Conservation (phyloP, 352 stramenopile genomes). For the Paralagenidium karlingii region DNA sequence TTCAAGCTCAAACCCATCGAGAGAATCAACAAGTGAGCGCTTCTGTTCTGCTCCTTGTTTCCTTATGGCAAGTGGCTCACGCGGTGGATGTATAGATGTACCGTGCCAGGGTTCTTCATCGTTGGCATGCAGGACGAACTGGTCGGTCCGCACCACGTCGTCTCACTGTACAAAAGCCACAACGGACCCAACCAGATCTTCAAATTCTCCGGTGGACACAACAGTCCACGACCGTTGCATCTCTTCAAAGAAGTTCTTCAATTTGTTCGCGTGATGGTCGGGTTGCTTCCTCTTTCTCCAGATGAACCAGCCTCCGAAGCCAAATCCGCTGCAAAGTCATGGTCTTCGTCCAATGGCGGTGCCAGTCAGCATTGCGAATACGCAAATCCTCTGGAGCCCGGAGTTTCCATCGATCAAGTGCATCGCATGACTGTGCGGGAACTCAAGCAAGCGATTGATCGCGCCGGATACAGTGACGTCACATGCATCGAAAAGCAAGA, state of each 20-base stretch:
- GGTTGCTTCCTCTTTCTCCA: slow-evolving; percentile 41
- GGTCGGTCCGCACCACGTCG: slow-evolving; percentile 59
- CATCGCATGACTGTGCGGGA: slow-evolving; percentile 66
- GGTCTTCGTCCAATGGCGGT: background rate
- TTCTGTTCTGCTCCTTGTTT: background rate
- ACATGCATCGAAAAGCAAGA: slow-evolving; percentile 75
- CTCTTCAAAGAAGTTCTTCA: slow-evolving; percentile 71
- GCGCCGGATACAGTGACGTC: slow-evolving; percentile 54
- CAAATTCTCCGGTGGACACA: slow-evolving; percentile 68
- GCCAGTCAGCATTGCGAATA: background rate
- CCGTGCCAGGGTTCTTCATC: slow-evolving; percentile 65
- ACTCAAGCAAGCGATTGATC: slow-evolving; percentile 60
- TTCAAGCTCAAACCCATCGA: slow-evolving; percentile 77
- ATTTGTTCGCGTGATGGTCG: slow-evolving; percentile 72
- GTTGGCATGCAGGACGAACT: slow-evolving; percentile 67
- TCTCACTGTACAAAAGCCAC: slow-evolving; percentile 56
- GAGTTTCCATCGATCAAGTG: slow-evolving; percentile 42
- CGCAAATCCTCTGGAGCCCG: slow-evolving; percentile 43
- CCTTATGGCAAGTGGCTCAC: background rate
- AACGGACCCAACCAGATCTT: slow-evolving; percentile 73
- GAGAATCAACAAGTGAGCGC: slow-evolving; percentile 45
- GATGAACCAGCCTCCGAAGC: slow-evolving; percentile 32
- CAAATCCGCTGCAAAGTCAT: background rate
- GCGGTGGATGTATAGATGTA: slow-evolving; percentile 10
- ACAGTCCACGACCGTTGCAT: slow-evolving; percentile 58